A percentile compares a stretch with the other conserved stretches of the same genome.
phyloP scores from a whole-genome alignment of 352 stramenopile species.

The Aphanomyces invadans region DNA sequence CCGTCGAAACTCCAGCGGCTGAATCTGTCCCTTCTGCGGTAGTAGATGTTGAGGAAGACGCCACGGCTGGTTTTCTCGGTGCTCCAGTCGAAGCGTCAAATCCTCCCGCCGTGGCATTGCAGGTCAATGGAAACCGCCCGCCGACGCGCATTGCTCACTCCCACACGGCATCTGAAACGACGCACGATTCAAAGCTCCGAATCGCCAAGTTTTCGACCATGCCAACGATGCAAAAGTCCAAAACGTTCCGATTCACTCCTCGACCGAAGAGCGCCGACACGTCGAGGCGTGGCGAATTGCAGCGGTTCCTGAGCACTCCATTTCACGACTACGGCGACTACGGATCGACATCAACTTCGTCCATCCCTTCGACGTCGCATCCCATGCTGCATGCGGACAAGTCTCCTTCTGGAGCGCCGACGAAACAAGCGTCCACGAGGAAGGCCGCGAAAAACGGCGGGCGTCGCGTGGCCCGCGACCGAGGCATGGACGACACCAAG shows the following conservation, averaged over 20 bases:
- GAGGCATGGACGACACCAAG: slow-evolving; percentile 20
- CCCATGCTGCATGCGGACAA: not conserved
- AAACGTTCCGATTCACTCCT: not conserved
- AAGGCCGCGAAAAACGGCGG: not conserved
- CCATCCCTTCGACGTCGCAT: slow-evolving; percentile 3
- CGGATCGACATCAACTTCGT: not conserved
- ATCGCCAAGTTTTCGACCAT: slow-evolving; percentile 18
- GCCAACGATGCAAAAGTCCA: slow-evolving; percentile 19
- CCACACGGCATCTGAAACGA: not conserved
- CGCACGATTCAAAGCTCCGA: not conserved
- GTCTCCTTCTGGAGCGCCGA: not conserved
- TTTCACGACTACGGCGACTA: slow-evolving; percentile 21
- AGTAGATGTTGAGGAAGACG: too few relatives aligned
- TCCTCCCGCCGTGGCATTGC: not conserved
- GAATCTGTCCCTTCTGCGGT: too few relatives aligned
- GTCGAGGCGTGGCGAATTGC: not conserved
- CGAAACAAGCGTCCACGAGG: not conserved
- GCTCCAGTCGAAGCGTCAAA: not conserved
- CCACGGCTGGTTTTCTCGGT: too few relatives aligned
- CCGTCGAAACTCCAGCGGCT: too few relatives aligned
- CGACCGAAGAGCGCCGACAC: not conserved
- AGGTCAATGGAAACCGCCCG: not conserved
- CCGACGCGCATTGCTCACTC: too few relatives aligned
- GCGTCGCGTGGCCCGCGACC: not conserved
- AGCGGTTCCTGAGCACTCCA: slow-evolving; percentile 18